A percentile compares a stretch with the other conserved stretches of the same genome.
Evolutionary conservation across 179 eudicot species (phyloP).

Genomic region (Silene vulgaris): DNA sequence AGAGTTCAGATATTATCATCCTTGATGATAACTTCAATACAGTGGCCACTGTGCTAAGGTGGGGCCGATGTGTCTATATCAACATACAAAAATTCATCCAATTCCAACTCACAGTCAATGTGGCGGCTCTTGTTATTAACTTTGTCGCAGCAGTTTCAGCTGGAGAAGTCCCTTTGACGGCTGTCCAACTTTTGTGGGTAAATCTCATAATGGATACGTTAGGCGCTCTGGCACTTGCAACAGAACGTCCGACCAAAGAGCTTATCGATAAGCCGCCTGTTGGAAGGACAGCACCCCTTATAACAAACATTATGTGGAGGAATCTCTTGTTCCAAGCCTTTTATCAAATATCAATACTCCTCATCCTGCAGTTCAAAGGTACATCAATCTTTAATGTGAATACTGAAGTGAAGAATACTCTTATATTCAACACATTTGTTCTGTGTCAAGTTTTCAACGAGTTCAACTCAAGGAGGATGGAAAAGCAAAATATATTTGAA

Average conservation of each 20-base stretch:
- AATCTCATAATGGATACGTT: slow-evolving; percentile 45
- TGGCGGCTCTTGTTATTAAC: slow-evolving; percentile 68
- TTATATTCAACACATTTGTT: slow-evolving; percentile 72
- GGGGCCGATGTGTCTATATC: slow-evolving; percentile 74
- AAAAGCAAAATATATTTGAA: slow-evolving; percentile 59
- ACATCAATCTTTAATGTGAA: slow-evolving; percentile 25
- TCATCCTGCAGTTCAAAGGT: slow-evolving; percentile 39
- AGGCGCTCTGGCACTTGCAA: slow-evolving; percentile 44
- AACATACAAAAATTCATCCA: slow-evolving; percentile 79
- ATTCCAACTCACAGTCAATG: slow-evolving; percentile 78
- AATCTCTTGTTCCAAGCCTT: slow-evolving; percentile 35
- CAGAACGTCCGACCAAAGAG: slow-evolving; percentile 44
- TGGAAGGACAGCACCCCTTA: slow-evolving; percentile 37
- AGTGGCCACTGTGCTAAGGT: slow-evolving; percentile 32
- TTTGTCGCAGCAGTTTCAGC: slow-evolving; percentile 74
- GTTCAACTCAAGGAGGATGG: slow-evolving; percentile 61
- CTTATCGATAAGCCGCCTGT: slow-evolving; percentile 35
- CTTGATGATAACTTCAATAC: slow-evolving; percentile 36
- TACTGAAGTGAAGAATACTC: slow-evolving; percentile 43
- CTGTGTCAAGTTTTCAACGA: slow-evolving; percentile 79
- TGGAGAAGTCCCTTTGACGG: slow-evolving; percentile 75
- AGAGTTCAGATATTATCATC: slow-evolving; percentile 40
- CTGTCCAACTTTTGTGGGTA: slow-evolving; percentile 54
- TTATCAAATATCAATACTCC: slow-evolving; percentile 35
- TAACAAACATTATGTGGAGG: slow-evolving; percentile 45